These are phyloP conservation scores for Penicillium ochrochloron DNA, from an alignment of 495 filamentous ascomycete species.

Conservation along the genomic window DNA sequence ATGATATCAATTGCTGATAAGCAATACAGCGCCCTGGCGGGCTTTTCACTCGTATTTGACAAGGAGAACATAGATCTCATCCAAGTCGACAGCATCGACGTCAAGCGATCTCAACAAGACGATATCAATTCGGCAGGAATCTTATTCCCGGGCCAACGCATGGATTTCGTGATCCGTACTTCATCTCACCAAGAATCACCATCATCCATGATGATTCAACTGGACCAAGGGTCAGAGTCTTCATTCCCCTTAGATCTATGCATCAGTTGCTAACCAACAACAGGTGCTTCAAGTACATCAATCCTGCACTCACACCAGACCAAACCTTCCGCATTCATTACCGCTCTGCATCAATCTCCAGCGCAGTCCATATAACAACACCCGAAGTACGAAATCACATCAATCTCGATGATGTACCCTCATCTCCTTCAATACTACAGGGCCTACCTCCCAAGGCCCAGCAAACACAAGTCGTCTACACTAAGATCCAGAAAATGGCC, in stretches of 20 bases:
- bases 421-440: constrained; percentile 27
- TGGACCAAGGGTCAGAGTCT: constrained; percentile 46
- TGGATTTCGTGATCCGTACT: constrained; percentile 47
- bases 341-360: not conserved
- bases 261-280: constrained; percentile 2
- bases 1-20: not conserved
- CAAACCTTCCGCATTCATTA: constrained; percentile 46
- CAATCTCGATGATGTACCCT: constrained; percentile 34
- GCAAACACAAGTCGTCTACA: constrained; percentile 54
- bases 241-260: not conserved
- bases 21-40: constrained; percentile 44
- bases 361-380: constrained; percentile 6
- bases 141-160: constrained; percentile 55
- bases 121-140: constrained; percentile 42
- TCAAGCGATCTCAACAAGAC: constrained; percentile 23
- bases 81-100: constrained; percentile 48
- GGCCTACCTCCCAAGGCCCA: constrained; percentile 35
- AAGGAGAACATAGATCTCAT: constrained; percentile 38
- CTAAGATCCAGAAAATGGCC: constrained; percentile 50
- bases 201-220: constrained; percentile 38
- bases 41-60: constrained; percentile 43
- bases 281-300: constrained; percentile 54
- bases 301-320: constrained; percentile 45
- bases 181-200: constrained; percentile 10
- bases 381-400: constrained; percentile 19